phyloP scores from a whole-genome alignment of 2,329 filamentous ascomycete species.

The Microdochium trichocladiopsis region DNA sequence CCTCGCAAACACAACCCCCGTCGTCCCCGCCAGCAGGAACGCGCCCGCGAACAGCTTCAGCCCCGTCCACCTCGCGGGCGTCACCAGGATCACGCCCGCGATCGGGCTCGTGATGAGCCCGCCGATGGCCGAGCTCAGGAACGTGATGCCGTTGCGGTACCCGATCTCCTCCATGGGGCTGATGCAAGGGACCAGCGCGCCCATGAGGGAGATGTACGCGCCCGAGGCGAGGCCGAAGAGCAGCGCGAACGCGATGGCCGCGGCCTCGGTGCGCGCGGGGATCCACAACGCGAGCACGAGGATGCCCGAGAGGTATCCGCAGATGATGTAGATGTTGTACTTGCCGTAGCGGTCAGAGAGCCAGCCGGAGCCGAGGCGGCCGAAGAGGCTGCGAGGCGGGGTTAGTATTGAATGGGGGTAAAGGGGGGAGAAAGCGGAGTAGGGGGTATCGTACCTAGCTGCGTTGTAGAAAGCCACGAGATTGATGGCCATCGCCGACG shows the following conservation, averaged over 20 bases:
- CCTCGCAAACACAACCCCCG: background rate
- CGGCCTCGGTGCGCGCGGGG: constrained; percentile 8
- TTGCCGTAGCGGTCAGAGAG: constrained; percentile 9
- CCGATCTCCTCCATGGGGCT: constrained; percentile 45
- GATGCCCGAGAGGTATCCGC: constrained; percentile 16
- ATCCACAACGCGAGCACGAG: constrained; percentile 20
- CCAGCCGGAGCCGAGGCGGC: constrained; percentile 6
- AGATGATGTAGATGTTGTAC: constrained; percentile 20
- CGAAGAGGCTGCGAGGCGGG: constrained; percentile 11
- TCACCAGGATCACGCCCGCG: constrained; percentile 25
- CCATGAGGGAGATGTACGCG: constrained; percentile 13
- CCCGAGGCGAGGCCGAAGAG: constrained; percentile 16
- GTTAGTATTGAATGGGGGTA: too few species aligned
- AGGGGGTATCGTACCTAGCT: constrained; percentile 1
- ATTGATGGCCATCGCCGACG: constrained; percentile 3
- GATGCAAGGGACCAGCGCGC: constrained; percentile 29
- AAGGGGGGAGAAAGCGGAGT: too few species aligned
- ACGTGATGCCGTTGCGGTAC: constrained; percentile 42
- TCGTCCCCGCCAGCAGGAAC: constrained; percentile 2
- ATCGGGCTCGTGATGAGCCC: constrained; percentile 43
- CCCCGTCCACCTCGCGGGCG: background rate
- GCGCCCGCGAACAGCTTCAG: constrained; percentile 2
- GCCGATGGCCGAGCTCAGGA: constrained; percentile 40
- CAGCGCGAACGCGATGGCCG: constrained; percentile 10
- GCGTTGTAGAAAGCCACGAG: constrained; percentile 6